phyloP scores from a whole-genome alignment of 23 red algal genomes.

The Gracilaria gracilis region DNA sequence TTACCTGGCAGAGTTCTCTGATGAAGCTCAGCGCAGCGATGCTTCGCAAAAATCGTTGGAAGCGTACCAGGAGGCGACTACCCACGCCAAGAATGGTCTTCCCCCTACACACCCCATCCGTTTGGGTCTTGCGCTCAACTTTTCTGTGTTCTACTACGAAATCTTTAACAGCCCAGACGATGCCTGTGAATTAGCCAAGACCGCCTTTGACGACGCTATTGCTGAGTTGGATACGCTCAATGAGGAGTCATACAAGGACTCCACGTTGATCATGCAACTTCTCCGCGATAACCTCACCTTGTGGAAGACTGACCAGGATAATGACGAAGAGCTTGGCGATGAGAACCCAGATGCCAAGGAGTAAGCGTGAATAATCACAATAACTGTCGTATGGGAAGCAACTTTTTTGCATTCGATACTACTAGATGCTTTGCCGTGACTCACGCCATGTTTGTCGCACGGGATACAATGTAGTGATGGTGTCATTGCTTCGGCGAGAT shows the following conservation, averaged over 20 bases:
- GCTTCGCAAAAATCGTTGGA: constrained; percentile 88
- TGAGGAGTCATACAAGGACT: constrained; percentile 98
- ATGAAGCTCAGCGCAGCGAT: constrained; percentile 74
- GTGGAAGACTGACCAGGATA: constrained; percentile 82
- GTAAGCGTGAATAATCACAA: constrained; percentile 24
- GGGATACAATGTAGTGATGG: constrained; percentile 3
- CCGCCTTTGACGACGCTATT: constrained; percentile 99
- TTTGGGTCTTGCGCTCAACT: constrained; percentile 99
- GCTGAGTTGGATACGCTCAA: constrained; percentile 97
- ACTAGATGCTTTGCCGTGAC: constrained; percentile 12
- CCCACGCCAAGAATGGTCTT: constrained; percentile 85
- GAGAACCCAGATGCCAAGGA: constrained; percentile 66
- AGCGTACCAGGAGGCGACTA: constrained; percentile 92
- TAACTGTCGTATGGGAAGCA: constrained; percentile 24
- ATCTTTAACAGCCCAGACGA: constrained; percentile 93
- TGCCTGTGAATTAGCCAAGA: constrained; percentile 96
- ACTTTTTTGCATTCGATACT: constrained; percentile 16
- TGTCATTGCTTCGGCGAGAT: not conserved
- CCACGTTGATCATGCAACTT: constrained; percentile 98
- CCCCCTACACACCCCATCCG: constrained; percentile 98
- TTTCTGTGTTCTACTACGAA: constrained; percentile 99
- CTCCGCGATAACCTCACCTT: constrained; percentile 99
- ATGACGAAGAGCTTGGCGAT: constrained; percentile 60
- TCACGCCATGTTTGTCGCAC: constrained; percentile 6
- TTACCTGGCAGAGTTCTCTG: constrained; percentile 96